Conservation (phyloP, 2,329 filamentous ascomycete species). For the Teratosphaeriaceae sp. region DNA sequence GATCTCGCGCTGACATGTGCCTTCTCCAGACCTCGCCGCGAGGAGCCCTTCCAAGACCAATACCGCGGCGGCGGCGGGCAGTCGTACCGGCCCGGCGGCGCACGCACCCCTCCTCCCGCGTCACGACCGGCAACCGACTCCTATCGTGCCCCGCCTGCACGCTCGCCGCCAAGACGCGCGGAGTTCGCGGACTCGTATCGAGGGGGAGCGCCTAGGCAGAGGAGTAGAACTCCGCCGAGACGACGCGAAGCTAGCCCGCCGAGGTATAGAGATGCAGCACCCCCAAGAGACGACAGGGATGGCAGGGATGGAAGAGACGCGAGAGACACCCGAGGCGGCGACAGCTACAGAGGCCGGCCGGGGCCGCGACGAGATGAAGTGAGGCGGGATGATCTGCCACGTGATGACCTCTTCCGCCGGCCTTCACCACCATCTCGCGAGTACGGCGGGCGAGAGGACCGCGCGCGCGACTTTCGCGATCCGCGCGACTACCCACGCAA, state of each 20-base stretch:
- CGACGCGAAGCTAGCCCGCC: conserved; percentile 11
- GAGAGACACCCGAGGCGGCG: conserved; percentile 29
- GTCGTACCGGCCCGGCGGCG: conserved; percentile 32
- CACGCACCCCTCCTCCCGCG: conserved; percentile 26
- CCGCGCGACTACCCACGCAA: conserved; percentile 18
- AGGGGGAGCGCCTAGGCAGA: conserved; percentile 14
- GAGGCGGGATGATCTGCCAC: conserved; percentile 28
- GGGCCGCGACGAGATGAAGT: conserved; percentile 28
- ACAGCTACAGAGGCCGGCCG: conserved; percentile 28
- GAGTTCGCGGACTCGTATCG: conserved; percentile 26
- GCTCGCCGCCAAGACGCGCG: conserved; percentile 14
- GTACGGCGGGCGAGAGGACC: conserved; percentile 20
- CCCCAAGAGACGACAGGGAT: conserved; percentile 23
- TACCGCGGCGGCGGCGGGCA: conserved; percentile 29
- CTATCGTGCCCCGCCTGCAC: conserved; percentile 22
- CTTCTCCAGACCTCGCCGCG: conserved; percentile 6
- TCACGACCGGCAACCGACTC: conserved; percentile 20
- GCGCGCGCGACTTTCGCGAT: conserved; percentile 18
- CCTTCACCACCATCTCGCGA: no score
- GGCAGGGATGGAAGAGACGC: conserved; percentile 14
- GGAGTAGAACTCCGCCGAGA: conserved; percentile 13
- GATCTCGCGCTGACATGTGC: not conserved
- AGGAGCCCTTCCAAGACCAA: conserved; percentile 21
- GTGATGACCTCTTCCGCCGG: no score
- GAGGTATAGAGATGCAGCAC: conserved; percentile 18